Conservation (phyloP, 2,329 filamentous ascomycete species). For the Xylariaceae sp. region DNA sequence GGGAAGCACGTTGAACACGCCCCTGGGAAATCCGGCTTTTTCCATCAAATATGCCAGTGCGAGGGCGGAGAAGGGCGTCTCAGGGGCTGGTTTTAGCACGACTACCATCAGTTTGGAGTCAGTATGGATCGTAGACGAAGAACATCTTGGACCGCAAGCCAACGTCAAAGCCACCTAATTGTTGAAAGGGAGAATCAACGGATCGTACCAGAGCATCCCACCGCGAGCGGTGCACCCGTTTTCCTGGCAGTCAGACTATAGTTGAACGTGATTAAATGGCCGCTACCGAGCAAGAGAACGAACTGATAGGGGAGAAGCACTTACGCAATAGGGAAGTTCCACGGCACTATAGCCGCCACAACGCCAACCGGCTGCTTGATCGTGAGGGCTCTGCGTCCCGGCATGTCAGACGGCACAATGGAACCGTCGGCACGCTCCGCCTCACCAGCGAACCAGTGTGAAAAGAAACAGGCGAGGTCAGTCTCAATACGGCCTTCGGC, state of each 20-base stretch:
- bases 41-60: conserved; percentile 51
- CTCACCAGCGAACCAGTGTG: conserved; percentile 53
- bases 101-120: conserved; percentile 37
- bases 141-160: background rate
- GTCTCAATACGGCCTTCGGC: conserved; percentile 50
- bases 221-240: conserved; percentile 61
- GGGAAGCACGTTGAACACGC: conserved; percentile 54
- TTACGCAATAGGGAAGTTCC: conserved; percentile 62
- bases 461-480: conserved; percentile 49
- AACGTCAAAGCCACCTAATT: background rate
- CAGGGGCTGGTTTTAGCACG: conserved; percentile 66
- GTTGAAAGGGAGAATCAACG: background rate
- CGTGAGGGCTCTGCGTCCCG: conserved; percentile 61
- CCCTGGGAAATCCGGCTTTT: conserved; percentile 69
- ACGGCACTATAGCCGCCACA: conserved; percentile 62
- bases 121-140: background rate
- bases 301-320: conserved; percentile 13
- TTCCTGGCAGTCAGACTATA: conserved; percentile 58
- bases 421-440: conserved; percentile 51
- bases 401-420: conserved; percentile 52
- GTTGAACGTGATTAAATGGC: conserved; percentile 18
- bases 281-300: background rate
- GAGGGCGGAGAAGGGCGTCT: conserved; percentile 55
- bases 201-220: conserved; percentile 52
- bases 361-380: conserved; percentile 72